Conservation (phyloP, 2,329 filamentous ascomycete genomes). For the Xylariomycetidae sp. region DNA sequence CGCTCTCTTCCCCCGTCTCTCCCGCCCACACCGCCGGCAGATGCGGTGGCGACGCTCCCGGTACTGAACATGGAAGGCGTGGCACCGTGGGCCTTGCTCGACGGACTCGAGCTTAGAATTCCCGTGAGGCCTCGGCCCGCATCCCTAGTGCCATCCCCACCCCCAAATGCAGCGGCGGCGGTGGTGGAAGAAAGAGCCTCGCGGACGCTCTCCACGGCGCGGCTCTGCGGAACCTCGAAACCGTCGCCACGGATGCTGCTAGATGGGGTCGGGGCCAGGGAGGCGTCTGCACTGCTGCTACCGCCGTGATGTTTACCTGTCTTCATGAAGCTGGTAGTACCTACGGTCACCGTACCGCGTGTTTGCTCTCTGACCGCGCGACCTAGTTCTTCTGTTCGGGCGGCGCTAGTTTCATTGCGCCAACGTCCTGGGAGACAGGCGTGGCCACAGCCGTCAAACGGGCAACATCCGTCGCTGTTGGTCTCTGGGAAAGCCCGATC, state of each 20-base stretch:
- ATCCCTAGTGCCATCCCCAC: too few relatives aligned
- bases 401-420: conserved; percentile 41
- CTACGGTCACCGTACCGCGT: conserved; percentile 16
- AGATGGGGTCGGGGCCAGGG: conserved; percentile 12
- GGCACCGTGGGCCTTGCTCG: too few relatives aligned
- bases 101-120: background rate
- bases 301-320: conserved; percentile 9
- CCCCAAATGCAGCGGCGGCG: too few relatives aligned
- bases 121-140: too few relatives aligned
- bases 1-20: background rate
- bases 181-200: too few relatives aligned
- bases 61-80: background rate
- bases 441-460: conserved; percentile 61
- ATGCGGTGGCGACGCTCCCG: background rate
- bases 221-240: conserved; percentile 53
- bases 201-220: conserved; percentile 55
- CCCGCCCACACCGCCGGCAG: background rate
- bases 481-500: conserved; percentile 29
- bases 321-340: too few relatives aligned
- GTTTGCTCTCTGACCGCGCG: conserved; percentile 42
- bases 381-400: conserved; percentile 47
- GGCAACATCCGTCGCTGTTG: conserved; percentile 55
- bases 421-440: conserved; percentile 56
- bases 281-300: conserved; percentile 9
- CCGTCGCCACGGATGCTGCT: conserved; percentile 40